Conservation (phyloP, 163 green algal species). For the Scenedesmus sp. region DNA sequence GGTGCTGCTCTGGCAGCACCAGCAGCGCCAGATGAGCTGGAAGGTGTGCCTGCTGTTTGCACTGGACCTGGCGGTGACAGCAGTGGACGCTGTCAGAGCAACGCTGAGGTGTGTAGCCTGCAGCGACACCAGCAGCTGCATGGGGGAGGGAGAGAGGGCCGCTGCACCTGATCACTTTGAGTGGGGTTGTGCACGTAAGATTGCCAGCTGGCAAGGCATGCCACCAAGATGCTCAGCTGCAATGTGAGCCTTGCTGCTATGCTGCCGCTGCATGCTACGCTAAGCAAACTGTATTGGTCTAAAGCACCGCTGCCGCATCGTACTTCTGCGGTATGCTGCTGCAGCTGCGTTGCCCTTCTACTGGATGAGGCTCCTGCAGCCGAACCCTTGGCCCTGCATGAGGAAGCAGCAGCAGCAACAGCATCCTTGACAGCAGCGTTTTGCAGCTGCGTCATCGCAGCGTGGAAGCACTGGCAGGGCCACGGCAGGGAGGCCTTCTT, state of each 20-base stretch:
- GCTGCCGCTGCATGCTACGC: no score
- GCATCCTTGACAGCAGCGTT: background rate
- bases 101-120: conserved; percentile 54
- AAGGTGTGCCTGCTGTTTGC: conserved; percentile 55
- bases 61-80: conserved; percentile 58
- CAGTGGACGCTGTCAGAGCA: conserved; percentile 61
- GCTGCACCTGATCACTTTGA: no score
- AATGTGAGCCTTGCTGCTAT: no score
- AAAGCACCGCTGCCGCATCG: background rate
- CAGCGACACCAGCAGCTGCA: no score
- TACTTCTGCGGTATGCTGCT: background rate
- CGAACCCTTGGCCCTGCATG: background rate
- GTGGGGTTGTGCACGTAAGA: no score
- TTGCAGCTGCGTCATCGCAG: background rate
- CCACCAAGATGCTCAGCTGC: no score
- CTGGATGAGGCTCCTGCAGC: conserved; percentile 33
- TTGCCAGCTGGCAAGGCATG: no score
- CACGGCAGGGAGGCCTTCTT: conserved; percentile 57
- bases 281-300: background rate
- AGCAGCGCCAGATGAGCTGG: conserved; percentile 28
- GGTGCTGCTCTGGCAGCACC: conserved; percentile 47
- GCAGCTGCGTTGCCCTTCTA: conserved; percentile 23
- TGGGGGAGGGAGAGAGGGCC: no score
- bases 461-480: conserved; percentile 55
- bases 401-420: background rate